Conservation (phyloP, 2,329 filamentous ascomycete species). For the Zasmidium cellare region DNA sequence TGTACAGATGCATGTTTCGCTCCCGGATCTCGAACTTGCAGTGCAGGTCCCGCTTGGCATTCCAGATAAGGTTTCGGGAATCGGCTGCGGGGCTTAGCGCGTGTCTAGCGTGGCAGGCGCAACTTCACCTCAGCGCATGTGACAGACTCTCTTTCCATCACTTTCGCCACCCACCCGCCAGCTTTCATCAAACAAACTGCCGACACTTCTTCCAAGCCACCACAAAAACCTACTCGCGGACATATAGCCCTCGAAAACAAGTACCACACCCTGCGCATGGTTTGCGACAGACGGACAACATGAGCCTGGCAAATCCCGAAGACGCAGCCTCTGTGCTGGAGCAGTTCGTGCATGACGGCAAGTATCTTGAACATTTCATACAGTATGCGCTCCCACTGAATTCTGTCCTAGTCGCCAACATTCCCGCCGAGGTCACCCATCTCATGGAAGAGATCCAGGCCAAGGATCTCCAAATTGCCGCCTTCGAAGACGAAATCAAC, state of each 20-base stretch:
- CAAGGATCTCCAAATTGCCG: conserved; percentile 72
- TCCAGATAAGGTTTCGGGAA: not conserved
- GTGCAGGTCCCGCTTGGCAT: not conserved
- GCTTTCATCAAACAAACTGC: not conserved
- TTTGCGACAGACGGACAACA: not conserved
- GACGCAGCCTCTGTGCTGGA: conserved; percentile 72
- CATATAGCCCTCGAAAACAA: conserved; percentile 1
- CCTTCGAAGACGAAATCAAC: conserved; percentile 67
- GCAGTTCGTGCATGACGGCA: conserved; percentile 71
- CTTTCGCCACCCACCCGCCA: not conserved
- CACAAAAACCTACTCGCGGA: not conserved
- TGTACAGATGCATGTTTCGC: not conserved
- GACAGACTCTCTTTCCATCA: not conserved
- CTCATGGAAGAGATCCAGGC: conserved; percentile 80
- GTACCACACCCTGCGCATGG: not conserved
- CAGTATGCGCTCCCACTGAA: not conserved
- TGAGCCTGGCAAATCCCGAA: conserved; percentile 50
- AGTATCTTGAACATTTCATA: not conserved
- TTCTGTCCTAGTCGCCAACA: conserved; percentile 62
- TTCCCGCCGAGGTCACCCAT: conserved; percentile 80
- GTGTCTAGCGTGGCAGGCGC: not conserved
- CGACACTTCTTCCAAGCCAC: not conserved
- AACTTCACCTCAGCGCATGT: not conserved
- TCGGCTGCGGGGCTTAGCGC: not conserved
- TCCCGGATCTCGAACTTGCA: not conserved